Evolutionary conservation across 768 basidiomycete species (phyloP).

Genomic region (Trametes cubensis): DNA sequence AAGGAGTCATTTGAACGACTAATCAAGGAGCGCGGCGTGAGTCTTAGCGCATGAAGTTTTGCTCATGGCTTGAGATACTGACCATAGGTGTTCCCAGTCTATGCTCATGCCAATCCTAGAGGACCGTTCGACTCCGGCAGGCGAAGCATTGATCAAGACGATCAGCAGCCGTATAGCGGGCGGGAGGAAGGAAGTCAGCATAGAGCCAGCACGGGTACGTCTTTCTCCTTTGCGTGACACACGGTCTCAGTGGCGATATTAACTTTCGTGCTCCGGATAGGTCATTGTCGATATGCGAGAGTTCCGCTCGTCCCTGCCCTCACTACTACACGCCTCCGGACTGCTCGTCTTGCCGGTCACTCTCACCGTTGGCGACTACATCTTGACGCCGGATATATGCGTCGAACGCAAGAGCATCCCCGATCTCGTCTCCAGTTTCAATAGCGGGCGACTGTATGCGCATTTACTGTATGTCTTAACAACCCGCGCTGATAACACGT

Average conservation of each 20-base stretch:
- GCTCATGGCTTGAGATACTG: neutral
- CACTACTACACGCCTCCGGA: constrained; percentile 80
- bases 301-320: constrained; percentile 91
- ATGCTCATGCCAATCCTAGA: constrained; percentile 89
- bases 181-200: constrained; percentile 67
- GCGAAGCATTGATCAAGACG: constrained; percentile 71
- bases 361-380: constrained; percentile 93
- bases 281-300: constrained; percentile 97
- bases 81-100: constrained; percentile 47
- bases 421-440: constrained; percentile 92
- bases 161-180: constrained; percentile 88
- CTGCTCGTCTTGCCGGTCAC: constrained; percentile 88
- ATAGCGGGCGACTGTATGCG: constrained; percentile 88
- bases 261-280: constrained; percentile 40
- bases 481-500: neutral
- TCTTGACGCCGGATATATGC: constrained; percentile 92
- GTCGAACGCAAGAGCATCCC: constrained; percentile 95
- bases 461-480: neutral
- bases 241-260: neutral
- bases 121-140: constrained; percentile 48
- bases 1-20: constrained; percentile 92
- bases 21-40: constrained; percentile 88
- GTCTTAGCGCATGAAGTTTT: no score
- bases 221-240: neutral
- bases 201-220: constrained; percentile 65